Evolutionary conservation across 2,329 filamentous ascomycete genomes (phyloP).

Genomic region (Colletotrichum sp.): DNA sequence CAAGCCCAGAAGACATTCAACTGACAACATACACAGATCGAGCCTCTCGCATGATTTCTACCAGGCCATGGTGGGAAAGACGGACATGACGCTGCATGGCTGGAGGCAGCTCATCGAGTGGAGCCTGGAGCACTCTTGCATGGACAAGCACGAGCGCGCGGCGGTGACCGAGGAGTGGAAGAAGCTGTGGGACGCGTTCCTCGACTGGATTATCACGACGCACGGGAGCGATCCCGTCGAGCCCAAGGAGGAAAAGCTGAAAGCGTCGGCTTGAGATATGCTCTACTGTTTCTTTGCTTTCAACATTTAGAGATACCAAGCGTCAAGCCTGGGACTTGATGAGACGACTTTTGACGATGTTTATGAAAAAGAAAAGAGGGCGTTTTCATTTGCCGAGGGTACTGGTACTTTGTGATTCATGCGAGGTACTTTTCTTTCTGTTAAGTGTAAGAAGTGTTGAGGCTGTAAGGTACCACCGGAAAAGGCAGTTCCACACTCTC

Average conservation of each 20-base stretch:
- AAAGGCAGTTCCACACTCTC: not conserved
- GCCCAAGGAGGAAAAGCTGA: not conserved
- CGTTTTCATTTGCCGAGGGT: not conserved
- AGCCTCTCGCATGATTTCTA: conserved; percentile 79
- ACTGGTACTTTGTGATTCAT: not conserved
- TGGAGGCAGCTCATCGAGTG: conserved; percentile 73
- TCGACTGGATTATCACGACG: conserved; percentile 53
- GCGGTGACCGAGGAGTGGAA: conserved; percentile 51
- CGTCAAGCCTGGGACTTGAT: not conserved
- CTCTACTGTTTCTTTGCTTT: not conserved
- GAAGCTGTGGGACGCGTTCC: conserved; percentile 62
- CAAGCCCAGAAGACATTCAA: not conserved
- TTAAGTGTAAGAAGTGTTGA: not conserved
- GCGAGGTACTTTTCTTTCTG: not conserved
- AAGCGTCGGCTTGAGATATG: not conserved
- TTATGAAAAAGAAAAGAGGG: not conserved
- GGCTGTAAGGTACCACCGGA: not conserved
- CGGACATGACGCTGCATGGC: conserved; percentile 70
- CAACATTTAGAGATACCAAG: not conserved
- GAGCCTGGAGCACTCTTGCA: conserved; percentile 67
- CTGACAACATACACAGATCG: conserved; percentile 52
- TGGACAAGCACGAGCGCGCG: conserved; percentile 46
- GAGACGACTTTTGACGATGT: not conserved
- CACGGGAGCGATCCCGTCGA: conserved; percentile 33
- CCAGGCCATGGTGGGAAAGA: conserved; percentile 73